phyloP scores from a whole-genome alignment of 2,329 filamentous ascomycete species.

The Alternaria brassicae region DNA sequence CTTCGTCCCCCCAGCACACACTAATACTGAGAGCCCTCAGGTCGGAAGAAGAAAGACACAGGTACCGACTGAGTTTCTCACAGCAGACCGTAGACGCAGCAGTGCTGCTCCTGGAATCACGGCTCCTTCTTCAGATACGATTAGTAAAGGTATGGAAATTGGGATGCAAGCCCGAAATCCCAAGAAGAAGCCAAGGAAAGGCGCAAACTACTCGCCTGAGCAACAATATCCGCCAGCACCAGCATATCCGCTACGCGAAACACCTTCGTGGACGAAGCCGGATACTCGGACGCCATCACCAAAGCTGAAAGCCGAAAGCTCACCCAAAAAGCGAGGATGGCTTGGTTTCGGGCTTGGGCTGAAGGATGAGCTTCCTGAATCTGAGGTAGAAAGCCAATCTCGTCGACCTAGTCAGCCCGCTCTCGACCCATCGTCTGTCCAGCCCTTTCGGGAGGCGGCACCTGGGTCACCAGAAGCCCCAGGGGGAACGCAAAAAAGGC shows the following conservation, averaged over 20 bases:
- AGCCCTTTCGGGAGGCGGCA: constrained; percentile 34
- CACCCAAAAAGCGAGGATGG: constrained; percentile 19
- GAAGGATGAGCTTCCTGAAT: constrained; percentile 11
- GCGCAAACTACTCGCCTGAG: constrained; percentile 20
- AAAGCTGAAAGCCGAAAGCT: constrained; percentile 6
- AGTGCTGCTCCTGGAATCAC: constrained; percentile 11
- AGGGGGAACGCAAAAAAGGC: constrained; percentile 41
- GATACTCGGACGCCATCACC: constrained; percentile 25
- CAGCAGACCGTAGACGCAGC: neutral
- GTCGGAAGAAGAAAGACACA: neutral
- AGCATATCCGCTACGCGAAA: constrained; percentile 33
- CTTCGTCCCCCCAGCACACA: constrained; percentile 10
- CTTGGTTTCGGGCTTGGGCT: constrained; percentile 16
- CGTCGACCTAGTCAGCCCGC: constrained; percentile 9
- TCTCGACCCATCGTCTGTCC: constrained; percentile 8
- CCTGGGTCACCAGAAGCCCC: constrained; percentile 29
- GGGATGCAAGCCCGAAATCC: neutral
- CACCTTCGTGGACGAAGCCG: constrained; percentile 31
- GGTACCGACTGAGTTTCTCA: neutral
- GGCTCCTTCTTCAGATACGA: constrained; percentile 14
- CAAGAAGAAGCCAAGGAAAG: constrained; percentile 16
- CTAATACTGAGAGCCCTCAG: neutral
- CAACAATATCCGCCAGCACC: constrained; percentile 34
- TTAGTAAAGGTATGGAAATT: constrained; percentile 1
- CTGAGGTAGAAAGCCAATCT: neutral